These are phyloP conservation scores for Trichoderma sp. DNA, from an alignment of 2,329 filamentous ascomycete genomes.

Conservation along the genomic window DNA sequence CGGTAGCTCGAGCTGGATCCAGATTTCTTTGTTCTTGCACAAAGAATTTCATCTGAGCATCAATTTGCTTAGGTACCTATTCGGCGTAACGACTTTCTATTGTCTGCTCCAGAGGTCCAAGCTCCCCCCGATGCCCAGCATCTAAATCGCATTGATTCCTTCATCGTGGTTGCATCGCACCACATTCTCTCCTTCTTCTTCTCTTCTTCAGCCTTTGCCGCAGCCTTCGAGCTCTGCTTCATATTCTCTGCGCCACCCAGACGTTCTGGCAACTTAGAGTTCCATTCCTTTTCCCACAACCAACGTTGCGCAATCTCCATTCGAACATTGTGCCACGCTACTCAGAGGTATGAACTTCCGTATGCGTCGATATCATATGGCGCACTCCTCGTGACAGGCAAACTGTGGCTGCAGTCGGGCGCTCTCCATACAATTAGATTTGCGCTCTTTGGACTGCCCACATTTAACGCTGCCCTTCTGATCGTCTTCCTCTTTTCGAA, in stretches of 20 bases:
- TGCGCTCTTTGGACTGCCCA: not conserved
- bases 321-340: not conserved
- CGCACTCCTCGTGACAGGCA: not conserved
- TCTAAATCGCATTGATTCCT: not conserved
- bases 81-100: not conserved
- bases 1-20: not conserved
- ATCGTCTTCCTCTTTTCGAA: not conserved
- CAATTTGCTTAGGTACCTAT: not conserved
- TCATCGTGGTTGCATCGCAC: constrained; percentile 17
- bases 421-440: not conserved
- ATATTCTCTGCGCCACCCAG: not conserved
- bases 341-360: not conserved
- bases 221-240: not conserved
- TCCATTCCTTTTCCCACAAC: not conserved
- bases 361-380: not conserved
- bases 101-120: not conserved
- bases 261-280: not conserved
- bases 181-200: not conserved
- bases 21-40: not conserved
- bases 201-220: not conserved
- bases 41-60: not conserved
- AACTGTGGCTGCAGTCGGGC: constrained; percentile 5
- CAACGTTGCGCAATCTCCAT: not conserved
- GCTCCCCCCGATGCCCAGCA: constrained; percentile 6
- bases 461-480: not conserved